These are phyloP conservation scores for Chlamydomonas asymmetrica DNA, from an alignment of 139 green algal genomes.

Conservation along the genomic window DNA sequence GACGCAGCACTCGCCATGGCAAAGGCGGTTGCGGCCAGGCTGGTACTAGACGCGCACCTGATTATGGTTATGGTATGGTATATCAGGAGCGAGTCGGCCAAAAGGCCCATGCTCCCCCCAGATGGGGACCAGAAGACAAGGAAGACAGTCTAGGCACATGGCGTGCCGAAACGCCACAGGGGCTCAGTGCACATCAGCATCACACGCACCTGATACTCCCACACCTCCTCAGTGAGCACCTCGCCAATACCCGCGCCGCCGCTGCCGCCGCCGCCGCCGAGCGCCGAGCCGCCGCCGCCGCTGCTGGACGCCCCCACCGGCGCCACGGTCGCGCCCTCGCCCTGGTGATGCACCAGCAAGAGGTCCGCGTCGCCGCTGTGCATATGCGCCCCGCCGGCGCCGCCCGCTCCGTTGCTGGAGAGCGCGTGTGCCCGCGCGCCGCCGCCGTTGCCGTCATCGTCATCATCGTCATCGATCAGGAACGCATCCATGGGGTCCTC, in stretches of 20 bases:
- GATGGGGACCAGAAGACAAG: neutral
- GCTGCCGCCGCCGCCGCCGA: neutral
- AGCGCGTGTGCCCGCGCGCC: neutral
- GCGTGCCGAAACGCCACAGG: no score
- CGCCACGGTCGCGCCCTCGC: neutral
- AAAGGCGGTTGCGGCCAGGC: no score
- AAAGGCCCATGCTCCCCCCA: neutral
- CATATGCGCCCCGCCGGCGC: neutral
- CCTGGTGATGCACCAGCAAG: neutral
- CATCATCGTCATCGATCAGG: constrained; percentile 12
- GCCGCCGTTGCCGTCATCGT: neutral
- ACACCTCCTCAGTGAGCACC: constrained; percentile 58
- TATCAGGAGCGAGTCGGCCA: no score
- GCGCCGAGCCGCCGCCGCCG: neutral
- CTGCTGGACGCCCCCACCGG: neutral
- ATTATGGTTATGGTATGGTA: no score
- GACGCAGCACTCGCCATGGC: no score
- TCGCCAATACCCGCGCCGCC: constrained; percentile 27
- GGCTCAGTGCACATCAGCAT: no score
- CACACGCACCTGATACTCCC: constrained; percentile 55
- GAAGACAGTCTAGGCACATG: no score
- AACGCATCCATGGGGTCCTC: constrained; percentile 2
- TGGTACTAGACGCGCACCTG: no score
- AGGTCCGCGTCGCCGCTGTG: neutral
- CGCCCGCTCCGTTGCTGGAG: neutral